Evolutionary conservation across 1,284 basidiomycete genomes (phyloP), one percentile per base, ranked within the genome.

Genomic region (Boletus mariae): DNA sequence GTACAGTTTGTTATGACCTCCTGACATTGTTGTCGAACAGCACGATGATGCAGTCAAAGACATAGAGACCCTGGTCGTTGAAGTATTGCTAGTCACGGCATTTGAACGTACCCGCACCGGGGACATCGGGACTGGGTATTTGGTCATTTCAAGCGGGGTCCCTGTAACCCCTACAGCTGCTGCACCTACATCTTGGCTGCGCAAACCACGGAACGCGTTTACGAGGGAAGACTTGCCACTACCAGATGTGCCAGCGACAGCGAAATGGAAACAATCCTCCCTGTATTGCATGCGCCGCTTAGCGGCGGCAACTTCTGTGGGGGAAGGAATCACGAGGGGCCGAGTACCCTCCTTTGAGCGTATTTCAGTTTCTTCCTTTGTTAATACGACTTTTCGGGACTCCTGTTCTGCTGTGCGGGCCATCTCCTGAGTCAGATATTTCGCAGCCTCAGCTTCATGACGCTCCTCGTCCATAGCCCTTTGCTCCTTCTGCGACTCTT

Each of bases 81-180:
- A 63, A 63, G 35, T 63, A 59, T 13, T 59, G 59, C 61, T 56
- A 63, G 26, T 63, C 61, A 0, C 40, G 34, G 3, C 56, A 61
- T 26, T 45, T 52, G 17, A 56, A 2, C 10, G 52, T 61, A 4
- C 56, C 52, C 9, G 59, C 59, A 6, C 60, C 61, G 1, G 61
- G 60, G 23, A 56, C 28, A 10, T 63, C 61, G 5, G 57, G 54
- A 10, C 61, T 15, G 46, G 5, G 44, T 63, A 61, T 11, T 54
- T 37, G 17, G 59, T 35, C 49, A 45, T 57, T 3, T 51, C 20
- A 11, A 57, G 52, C 0, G 55, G 60, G 5, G 52, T 62, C 47
- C 60, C 60, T 0, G 47, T 54, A n/a, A 62, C 40, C 0, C 60
- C 61, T 0, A 57, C 53, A 5, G 59, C 54, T 0, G 61, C 61